Conservation (phyloP, 306 rosid species). For the Acacia acuminata region DNA sequence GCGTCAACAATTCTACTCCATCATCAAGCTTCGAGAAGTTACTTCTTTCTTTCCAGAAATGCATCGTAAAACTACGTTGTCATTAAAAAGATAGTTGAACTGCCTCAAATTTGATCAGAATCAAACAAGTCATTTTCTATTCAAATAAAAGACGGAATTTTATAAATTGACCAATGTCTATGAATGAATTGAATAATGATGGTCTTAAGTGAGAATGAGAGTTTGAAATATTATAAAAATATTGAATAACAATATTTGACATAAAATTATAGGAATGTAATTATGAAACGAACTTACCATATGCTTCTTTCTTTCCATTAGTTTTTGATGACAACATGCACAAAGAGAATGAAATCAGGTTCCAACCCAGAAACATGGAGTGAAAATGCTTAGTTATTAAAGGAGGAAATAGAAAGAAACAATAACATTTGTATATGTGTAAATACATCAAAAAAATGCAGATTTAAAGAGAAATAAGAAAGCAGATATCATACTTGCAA, state of each 20-base stretch:
- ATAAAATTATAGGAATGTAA: conserved; percentile 27
- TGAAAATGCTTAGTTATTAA: too few relatives aligned
- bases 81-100: background rate
- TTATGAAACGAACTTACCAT: conserved; percentile 62
- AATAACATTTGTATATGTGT: background rate
- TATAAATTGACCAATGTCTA: background rate
- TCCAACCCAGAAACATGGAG: too few relatives aligned
- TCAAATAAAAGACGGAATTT: background rate
- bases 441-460: conserved; percentile 2
- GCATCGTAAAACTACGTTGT: conserved; percentile 1
- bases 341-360: too few relatives aligned
- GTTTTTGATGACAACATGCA: too few relatives aligned
- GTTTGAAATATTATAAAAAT: conserved; percentile 16
- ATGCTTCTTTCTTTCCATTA: conserved; percentile 80
- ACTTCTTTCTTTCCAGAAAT: background rate
- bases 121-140: background rate
- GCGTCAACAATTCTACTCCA: conserved; percentile 7
- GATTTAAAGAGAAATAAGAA: conserved; percentile 16
- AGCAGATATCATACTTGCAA: conserved; percentile 64
- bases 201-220: conserved; percentile 14
- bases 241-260: conserved; percentile 18
- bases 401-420: too few relatives aligned
- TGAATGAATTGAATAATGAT: background rate
- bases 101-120: background rate
- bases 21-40: background rate